These are phyloP conservation scores for Plenodomus biglobosus DNA, from an alignment of 2,329 filamentous ascomycete genomes.

Conservation along the genomic window DNA sequence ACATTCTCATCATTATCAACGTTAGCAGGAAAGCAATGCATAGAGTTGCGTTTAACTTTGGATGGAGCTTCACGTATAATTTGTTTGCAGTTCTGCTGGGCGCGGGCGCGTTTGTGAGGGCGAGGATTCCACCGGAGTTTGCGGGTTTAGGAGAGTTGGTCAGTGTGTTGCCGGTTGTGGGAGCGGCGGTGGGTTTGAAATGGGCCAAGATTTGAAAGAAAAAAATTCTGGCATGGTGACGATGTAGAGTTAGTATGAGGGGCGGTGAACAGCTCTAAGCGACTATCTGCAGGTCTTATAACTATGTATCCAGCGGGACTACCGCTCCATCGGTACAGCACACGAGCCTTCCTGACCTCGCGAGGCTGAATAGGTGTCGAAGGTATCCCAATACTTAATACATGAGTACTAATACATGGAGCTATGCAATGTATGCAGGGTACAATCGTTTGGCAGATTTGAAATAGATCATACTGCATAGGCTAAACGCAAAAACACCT, in stretches of 20 bases:
- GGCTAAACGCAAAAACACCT: neutral
- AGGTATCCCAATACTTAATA: neutral
- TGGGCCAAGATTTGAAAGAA: constrained; percentile 31
- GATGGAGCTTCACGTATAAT: constrained; percentile 72
- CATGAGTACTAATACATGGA: neutral
- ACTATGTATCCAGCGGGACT: no score
- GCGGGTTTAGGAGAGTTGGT: constrained; percentile 73
- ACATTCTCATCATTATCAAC: constrained; percentile 60
- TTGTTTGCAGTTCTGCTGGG: constrained; percentile 67
- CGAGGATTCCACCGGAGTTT: constrained; percentile 64
- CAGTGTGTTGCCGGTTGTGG: constrained; percentile 70
- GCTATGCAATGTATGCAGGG: neutral
- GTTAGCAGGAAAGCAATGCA: constrained; percentile 49
- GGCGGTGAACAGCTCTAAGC: neutral
- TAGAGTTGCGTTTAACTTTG: constrained; percentile 65
- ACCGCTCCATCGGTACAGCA: no score
- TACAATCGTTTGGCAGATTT: neutral
- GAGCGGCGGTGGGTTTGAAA: constrained; percentile 54
- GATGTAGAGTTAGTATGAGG: neutral
- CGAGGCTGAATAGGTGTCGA: neutral
- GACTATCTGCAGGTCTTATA: neutral
- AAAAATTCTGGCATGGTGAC: neutral
- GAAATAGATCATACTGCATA: neutral
- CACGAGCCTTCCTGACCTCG: neutral
- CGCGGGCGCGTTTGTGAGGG: constrained; percentile 57